Evolutionary conservation across 1,284 basidiomycete genomes (phyloP).

Genomic region (Ceratobasidium sp.): DNA sequence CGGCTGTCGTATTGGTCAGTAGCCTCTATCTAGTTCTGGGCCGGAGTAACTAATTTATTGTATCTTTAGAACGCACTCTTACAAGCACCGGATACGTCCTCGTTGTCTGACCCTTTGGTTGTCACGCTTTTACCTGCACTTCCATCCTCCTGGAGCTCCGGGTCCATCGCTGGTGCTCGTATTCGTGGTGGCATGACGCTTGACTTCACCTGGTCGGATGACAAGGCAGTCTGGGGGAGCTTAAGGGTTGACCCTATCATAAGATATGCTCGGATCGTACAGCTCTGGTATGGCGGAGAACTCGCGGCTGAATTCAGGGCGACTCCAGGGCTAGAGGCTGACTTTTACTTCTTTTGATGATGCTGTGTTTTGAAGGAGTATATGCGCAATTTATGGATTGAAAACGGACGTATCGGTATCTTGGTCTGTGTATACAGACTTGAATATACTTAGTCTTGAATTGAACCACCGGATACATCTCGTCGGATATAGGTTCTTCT

Average conservation of each 20-base stretch:
- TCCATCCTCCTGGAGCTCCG: conserved; percentile 64
- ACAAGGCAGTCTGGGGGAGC: conserved; percentile 52
- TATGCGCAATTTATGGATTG: no score
- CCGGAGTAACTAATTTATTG: conserved; percentile 2
- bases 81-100: conserved; percentile 68
- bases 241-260: conserved; percentile 9
- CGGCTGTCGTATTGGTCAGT: conserved; percentile 66
- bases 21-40: not conserved
- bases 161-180: conserved; percentile 63
- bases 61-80: conserved; percentile 64
- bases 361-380: not conserved
- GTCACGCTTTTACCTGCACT: conserved; percentile 69
- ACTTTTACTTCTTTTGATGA: conserved; percentile 15
- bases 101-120: conserved; percentile 55
- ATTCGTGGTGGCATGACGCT: conserved; percentile 67
- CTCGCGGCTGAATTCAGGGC: conserved; percentile 55
- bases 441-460: no score
- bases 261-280: conserved; percentile 44
- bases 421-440: no score
- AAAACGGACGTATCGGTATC: no score
- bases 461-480: no score
- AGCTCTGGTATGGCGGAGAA: conserved; percentile 58
- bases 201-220: conserved; percentile 59
- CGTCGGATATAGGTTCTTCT: no score
- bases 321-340: conserved; percentile 48